phyloP scores from a whole-genome alignment of 805 yeast species.

The Wickerhamomyces strasburgensis region DNA sequence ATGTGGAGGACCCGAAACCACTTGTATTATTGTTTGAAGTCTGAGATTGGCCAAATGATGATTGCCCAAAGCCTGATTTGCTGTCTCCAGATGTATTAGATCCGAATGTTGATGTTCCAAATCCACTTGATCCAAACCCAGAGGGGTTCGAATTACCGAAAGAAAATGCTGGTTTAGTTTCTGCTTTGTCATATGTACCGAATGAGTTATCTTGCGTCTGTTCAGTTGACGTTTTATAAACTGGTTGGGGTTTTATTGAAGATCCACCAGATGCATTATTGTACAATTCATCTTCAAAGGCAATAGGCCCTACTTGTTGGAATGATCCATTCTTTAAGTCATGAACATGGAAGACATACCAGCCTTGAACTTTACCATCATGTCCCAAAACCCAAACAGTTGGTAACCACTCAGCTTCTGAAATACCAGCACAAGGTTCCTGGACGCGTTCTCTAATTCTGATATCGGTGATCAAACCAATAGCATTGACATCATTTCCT shows the following conservation, averaged over 20 bases:
- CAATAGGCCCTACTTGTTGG: conserved; percentile 20
- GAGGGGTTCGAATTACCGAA: too few species aligned
- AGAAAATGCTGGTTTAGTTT: conserved; percentile 3
- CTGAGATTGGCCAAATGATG: conserved; percentile 7
- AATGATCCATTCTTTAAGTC: conserved; percentile 39
- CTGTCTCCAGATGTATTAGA: conserved; percentile 2
- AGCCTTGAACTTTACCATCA: conserved; percentile 55
- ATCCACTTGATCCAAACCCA: conserved; percentile 7
- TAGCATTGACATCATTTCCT: conserved; percentile 63
- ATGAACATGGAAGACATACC: conserved; percentile 58
- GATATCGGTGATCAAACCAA: conserved; percentile 66
- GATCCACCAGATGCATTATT: conserved; percentile 1
- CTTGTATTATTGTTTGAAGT: conserved; percentile 1
- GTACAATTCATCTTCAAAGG: conserved; percentile 8
- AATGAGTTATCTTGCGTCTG: too few species aligned
- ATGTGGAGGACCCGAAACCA: conserved; percentile 3
- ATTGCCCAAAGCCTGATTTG: conserved; percentile 17
- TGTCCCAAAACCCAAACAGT: conserved; percentile 57
- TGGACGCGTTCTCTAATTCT: conserved; percentile 37
- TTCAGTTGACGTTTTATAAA: background rate
- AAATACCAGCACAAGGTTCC: conserved; percentile 56
- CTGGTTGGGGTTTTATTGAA: too few species aligned
- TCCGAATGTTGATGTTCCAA: conserved; percentile 6
- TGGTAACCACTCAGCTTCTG: conserved; percentile 59
- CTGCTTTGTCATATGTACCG: background rate